These are phyloP conservation scores for Fusarium nelsonii DNA, from an alignment of 2,329 filamentous ascomycete species.

Conservation along the genomic window DNA sequence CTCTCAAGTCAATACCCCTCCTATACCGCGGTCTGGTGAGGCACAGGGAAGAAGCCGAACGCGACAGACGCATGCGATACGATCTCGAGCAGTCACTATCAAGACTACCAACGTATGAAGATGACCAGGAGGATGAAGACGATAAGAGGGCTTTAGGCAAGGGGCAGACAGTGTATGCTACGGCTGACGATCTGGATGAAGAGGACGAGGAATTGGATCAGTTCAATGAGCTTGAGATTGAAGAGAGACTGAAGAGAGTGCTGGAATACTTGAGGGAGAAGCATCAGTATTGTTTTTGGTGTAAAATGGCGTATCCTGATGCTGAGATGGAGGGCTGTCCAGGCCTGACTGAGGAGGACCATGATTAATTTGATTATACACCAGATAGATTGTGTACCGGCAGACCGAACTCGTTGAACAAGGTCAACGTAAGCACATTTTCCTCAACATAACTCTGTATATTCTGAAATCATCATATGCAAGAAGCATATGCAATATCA, in stretches of 20 bases:
- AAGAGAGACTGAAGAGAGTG: conserved; percentile 74
- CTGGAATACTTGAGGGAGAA: conserved; percentile 77
- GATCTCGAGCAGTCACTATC: conserved; percentile 75
- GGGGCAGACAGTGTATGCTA: conserved; percentile 64
- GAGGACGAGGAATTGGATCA: conserved; percentile 84
- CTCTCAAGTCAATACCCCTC: conserved; percentile 77
- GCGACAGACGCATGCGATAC: conserved; percentile 72
- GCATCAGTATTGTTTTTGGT: conserved; percentile 95
- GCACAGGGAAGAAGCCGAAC: conserved; percentile 76
- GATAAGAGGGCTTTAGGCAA: conserved; percentile 77
- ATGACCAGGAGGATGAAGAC: conserved; percentile 77
- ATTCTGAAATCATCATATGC: not conserved
- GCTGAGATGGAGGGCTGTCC: conserved; percentile 87
- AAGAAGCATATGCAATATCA: not conserved
- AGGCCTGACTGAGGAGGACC: conserved; percentile 86
- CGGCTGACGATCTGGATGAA: conserved; percentile 78
- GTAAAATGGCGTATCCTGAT: conserved; percentile 85
- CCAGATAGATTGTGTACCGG: not conserved
- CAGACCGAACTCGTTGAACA: not conserved
- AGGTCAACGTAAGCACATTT: not conserved
- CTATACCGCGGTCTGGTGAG: conserved; percentile 83
- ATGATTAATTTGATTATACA: conserved; percentile 57
- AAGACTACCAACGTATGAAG: conserved; percentile 74
- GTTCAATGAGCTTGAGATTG: conserved; percentile 77
- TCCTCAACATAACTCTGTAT: not conserved